Conservation (phyloP, 1,284 basidiomycete species). For the Cryptococcus jaspeensis region DNA sequence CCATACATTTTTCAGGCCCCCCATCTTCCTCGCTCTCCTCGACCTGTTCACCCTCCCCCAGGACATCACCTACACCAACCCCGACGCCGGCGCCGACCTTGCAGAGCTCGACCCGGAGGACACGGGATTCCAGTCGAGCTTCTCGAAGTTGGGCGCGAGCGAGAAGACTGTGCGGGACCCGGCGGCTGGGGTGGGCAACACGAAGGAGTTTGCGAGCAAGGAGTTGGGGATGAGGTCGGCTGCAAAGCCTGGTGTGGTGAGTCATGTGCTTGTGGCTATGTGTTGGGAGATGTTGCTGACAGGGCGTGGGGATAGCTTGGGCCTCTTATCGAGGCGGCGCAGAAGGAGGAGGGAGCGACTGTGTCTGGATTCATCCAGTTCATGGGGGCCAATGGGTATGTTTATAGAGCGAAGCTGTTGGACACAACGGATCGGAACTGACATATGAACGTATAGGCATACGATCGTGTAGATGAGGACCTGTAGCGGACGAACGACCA, state of each 20-base stretch:
- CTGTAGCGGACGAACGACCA: no score
- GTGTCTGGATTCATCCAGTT: slow-evolving; percentile 44
- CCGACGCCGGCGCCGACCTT: slow-evolving; percentile 57
- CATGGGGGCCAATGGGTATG: slow-evolving; percentile 44
- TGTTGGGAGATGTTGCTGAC: background rate
- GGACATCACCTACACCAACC: slow-evolving; percentile 56
- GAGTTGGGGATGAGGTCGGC: slow-evolving; percentile 42
- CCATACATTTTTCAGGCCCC: slow-evolving; percentile 56
- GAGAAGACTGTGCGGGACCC: slow-evolving; percentile 52
- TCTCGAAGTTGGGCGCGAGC: slow-evolving; percentile 84
- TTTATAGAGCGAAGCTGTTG: background rate
- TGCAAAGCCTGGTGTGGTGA: slow-evolving; percentile 48
- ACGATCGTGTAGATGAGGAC: no score
- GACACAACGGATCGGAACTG: slow-evolving; percentile 4
- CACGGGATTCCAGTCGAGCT: slow-evolving; percentile 88
- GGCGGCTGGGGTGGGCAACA: slow-evolving; percentile 50
- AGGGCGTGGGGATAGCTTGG: slow-evolving; percentile 2
- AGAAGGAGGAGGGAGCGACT: slow-evolving; percentile 33
- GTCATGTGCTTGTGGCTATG: slow-evolving; percentile 5
- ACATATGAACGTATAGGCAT: no score
- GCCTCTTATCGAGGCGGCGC: slow-evolving; percentile 42
- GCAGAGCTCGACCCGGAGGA: slow-evolving; percentile 76
- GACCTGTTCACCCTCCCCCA: slow-evolving; percentile 74
- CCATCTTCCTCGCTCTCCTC: slow-evolving; percentile 68
- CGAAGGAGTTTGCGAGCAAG: slow-evolving; percentile 47